Percentiles rank a stretch among this genome's conserved stretches.
Evolutionary conservation across 371 early-diverging fungal species (phyloP).

Genomic region (Ordospora pajunii): DNA sequence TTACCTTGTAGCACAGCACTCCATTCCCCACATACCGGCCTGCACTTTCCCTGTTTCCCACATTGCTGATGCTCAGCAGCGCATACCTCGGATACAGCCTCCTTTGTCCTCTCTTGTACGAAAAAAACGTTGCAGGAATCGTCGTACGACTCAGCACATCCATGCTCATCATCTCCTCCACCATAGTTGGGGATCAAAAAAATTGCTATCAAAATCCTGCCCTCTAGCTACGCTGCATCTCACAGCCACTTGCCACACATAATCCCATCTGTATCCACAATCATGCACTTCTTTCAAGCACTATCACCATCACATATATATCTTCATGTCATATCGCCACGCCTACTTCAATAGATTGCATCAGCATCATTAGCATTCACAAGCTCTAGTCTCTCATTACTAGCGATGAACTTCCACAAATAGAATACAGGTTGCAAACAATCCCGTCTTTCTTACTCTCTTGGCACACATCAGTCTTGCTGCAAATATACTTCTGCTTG

Average conservation of each 20-base stretch:
- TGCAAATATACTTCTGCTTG: neutral
- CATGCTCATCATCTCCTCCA: neutral
- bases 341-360: too few relatives aligned
- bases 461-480: neutral
- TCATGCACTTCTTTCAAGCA: neutral
- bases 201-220: neutral
- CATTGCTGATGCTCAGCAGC: slow-evolving; percentile 53
- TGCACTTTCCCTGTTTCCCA: slow-evolving; percentile 50
- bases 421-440: slow-evolving; percentile 19
- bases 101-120: slow-evolving; percentile 56
- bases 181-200: neutral
- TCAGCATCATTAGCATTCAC: neutral
- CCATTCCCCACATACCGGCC: slow-evolving; percentile 56
- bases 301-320: too few relatives aligned
- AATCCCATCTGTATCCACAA: neutral
- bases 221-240: neutral
- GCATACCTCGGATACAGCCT: slow-evolving; percentile 49
- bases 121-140: slow-evolving; percentile 58
- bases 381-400: neutral
- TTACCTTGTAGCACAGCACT: slow-evolving; percentile 49
- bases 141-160: slow-evolving; percentile 19
- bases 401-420: neutral
- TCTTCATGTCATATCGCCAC: too few relatives aligned
- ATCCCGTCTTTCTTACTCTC: neutral
- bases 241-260: neutral